phyloP scores from a whole-genome alignment of 192 early-diverging fungal species.

The Phycomyces nitens region DNA sequence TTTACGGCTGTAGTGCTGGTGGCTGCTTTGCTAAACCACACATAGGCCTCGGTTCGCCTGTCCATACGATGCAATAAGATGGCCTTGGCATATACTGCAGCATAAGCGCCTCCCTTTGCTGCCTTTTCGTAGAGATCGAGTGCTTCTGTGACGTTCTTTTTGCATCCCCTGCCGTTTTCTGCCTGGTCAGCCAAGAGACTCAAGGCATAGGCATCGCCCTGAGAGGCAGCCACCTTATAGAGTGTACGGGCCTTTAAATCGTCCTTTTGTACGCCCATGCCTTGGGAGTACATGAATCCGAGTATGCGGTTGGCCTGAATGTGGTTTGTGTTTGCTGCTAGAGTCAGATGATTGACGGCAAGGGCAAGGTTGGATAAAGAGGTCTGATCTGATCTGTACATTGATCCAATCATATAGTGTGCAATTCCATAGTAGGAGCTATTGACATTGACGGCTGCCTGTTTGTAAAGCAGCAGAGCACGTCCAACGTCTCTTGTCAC shows the following conservation, averaged over 20 bases:
- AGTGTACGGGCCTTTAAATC: not conserved
- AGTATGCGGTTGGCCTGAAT: slow-evolving; percentile 11
- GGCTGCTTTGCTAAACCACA: slow-evolving; percentile 15
- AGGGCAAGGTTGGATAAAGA: not conserved
- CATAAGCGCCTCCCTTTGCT: not conserved
- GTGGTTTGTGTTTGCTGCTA: slow-evolving; percentile 2
- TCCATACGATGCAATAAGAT: slow-evolving; percentile 13
- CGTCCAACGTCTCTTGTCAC: not conserved
- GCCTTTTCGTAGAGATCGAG: not conserved
- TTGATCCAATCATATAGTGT: not conserved
- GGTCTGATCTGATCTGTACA: not conserved
- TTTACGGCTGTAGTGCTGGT: not conserved
- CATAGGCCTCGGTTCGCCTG: slow-evolving; percentile 12
- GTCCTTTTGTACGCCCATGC: slow-evolving; percentile 9
- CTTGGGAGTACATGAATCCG: not conserved
- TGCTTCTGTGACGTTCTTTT: not conserved
- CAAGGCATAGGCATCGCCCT: not conserved
- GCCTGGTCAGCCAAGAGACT: not conserved
- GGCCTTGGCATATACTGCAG: not conserved
- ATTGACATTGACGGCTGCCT: not conserved
- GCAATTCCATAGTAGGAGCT: not conserved
- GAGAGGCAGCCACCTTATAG: not conserved
- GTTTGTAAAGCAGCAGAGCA: not conserved
- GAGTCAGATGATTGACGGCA: not conserved
- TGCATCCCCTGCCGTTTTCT: not conserved